Evolutionary conservation across 257 asterid species (phyloP), one percentile per base, ranked within the genome.

Genomic region (Fraxinus americana): DNA sequence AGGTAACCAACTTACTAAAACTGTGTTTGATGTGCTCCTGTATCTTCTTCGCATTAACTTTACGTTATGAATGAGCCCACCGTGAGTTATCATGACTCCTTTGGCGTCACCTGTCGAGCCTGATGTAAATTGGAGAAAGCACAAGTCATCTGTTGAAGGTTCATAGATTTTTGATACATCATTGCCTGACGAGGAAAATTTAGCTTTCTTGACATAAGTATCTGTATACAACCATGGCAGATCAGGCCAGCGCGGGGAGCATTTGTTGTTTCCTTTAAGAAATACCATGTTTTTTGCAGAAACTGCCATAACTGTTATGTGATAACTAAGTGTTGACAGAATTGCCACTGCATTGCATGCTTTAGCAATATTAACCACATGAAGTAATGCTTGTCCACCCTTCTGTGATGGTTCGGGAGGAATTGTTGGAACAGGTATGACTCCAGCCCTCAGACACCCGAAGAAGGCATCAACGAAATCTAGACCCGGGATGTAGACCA

Each of bases 51-150:
- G 70, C 97, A 91, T 90, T 80, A 86, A 75, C 71, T 90, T 91
- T 45, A 91, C 97, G 34, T 91, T 91, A 75, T 90, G 97, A 70
- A 88, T 85, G 16, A 91, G 85, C 36, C 93, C 94, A 10, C 87
- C 83, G 30, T 90, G 93, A 35, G 90, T 90, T 67, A 91, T 87
- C 93, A 88, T 90, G 50, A 91, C 93, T 72, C 97, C 97, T 79
- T 91, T 91, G 17, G 93, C 87, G 52, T 90, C 92, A 43, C 90
- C 90, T 0, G 93, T 91, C 7, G 97, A 91, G 16, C 94, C 93
- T 14, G 97, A 90, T 36, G 97, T 91, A 81, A 86, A 90, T 12
- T 90, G 97, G 35, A 91, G 90, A 77, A 91, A 91, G 65, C 93
- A 90, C 66, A 90, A 73, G 41, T 91, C 89, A 5, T 84, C 25